Evolutionary conservation across 768 basidiomycete genomes (phyloP).

Genomic region (Stropharia rugosoannulata): DNA sequence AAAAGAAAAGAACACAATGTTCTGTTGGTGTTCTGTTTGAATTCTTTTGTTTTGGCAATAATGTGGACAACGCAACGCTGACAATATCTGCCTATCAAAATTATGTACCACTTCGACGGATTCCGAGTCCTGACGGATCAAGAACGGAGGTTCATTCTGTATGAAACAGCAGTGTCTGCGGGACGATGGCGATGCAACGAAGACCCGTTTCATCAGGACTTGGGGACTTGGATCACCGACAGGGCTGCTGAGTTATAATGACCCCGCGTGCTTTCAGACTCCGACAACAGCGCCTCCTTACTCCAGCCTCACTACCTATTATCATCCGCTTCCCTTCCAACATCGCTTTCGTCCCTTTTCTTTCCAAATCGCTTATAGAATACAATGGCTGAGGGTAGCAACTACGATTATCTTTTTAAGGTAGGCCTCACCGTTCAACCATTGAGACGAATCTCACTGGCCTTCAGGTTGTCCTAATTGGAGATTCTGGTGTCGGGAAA

Average conservation of each 20-base stretch:
- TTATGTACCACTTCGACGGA: too few species aligned
- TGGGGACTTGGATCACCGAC: too few species aligned
- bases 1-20: too few species aligned
- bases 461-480: constrained; percentile 91
- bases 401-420: constrained; percentile 99
- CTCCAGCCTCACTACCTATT: background rate
- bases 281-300: constrained; percentile 4
- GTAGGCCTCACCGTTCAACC: constrained; percentile 35
- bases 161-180: too few species aligned
- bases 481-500: constrained; percentile 99
- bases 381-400: constrained; percentile 86
- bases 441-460: constrained; percentile 1
- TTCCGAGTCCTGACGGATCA: too few species aligned
- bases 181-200: too few species aligned
- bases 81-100: too few species aligned
- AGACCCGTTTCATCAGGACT: too few species aligned
- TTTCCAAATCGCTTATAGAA: constrained; percentile 8
- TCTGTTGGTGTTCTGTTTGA: too few species aligned
- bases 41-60: too few species aligned
- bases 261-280: background rate
- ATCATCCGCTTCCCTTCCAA: constrained; percentile 12
- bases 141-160: too few species aligned
- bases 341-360: constrained; percentile 17
- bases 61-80: too few species aligned
- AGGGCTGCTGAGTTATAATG: background rate